These are phyloP conservation scores for Leccinum sublutescens DNA, from an alignment of 768 basidiomycete species.

Conservation along the genomic window DNA sequence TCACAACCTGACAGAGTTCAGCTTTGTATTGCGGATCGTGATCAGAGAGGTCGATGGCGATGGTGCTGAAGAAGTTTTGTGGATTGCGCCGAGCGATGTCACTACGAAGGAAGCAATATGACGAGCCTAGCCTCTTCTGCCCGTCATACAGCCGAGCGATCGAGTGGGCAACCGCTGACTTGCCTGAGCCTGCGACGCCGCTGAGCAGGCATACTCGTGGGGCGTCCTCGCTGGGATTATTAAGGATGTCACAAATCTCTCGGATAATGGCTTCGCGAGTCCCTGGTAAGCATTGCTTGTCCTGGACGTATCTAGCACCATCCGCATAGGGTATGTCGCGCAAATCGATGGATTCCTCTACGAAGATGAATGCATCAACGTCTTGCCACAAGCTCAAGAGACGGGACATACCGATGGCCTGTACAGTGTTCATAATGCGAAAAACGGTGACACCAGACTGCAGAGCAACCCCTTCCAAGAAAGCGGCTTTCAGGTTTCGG, in stretches of 20 bases:
- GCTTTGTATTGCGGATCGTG: constrained; percentile 27
- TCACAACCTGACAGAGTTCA: constrained; percentile 16
- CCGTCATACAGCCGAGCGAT: constrained; percentile 28
- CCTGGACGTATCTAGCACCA: constrained; percentile 23
- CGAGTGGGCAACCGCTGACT: constrained; percentile 32
- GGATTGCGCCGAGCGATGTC: constrained; percentile 19
- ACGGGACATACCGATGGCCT: constrained; percentile 4
- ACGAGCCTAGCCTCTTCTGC: constrained; percentile 31
- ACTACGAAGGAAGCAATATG: constrained; percentile 28
- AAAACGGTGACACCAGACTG: constrained; percentile 18
- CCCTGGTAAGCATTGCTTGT: constrained; percentile 21
- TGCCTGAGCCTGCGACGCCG: constrained; percentile 31
- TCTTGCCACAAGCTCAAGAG: background rate
- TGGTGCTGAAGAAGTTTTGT: constrained; percentile 33
- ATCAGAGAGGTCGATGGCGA: constrained; percentile 34
- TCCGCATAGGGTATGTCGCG: constrained; percentile 20
- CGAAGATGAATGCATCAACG: background rate
- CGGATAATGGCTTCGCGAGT: constrained; percentile 18
- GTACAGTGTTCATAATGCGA: constrained; percentile 19
- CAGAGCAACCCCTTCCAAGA: constrained; percentile 17
- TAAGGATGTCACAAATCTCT: constrained; percentile 19
- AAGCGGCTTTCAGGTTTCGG: constrained; percentile 15
- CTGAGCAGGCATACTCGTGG: constrained; percentile 28
- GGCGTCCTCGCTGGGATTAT: constrained; percentile 8
- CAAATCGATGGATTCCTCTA: constrained; percentile 20